phyloP scores from a whole-genome alignment of 352 stramenopile genomes.

The Globisporangium barbulae region DNA sequence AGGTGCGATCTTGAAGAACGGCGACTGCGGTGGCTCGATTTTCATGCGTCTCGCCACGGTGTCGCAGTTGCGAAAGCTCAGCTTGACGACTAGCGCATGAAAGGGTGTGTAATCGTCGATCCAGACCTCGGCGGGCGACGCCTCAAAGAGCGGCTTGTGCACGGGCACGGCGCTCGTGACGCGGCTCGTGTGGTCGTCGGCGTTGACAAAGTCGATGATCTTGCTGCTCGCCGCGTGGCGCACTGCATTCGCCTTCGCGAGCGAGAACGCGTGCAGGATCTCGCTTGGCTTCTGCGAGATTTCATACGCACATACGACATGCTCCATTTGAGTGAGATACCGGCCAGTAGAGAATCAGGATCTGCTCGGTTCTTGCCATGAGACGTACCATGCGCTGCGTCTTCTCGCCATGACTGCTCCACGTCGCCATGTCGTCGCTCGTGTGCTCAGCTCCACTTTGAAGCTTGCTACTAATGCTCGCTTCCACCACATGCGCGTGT shows the following conservation, averaged over 20 bases:
- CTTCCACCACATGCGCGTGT: not conserved
- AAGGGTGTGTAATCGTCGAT: slow-evolving; percentile 94
- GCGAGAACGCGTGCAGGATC: slow-evolving; percentile 54
- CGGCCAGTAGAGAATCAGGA: too few relatives aligned
- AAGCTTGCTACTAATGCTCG: not conserved
- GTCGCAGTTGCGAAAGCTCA: slow-evolving; percentile 93
- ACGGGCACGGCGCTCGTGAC: slow-evolving; percentile 70
- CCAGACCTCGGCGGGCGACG: slow-evolving; percentile 75
- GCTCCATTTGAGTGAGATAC: not conserved
- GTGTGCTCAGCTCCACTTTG: not conserved
- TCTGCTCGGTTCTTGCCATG: not conserved
- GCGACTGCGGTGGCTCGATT: slow-evolving; percentile 80
- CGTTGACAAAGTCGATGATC: slow-evolving; percentile 69
- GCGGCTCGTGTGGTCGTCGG: slow-evolving; percentile 64
- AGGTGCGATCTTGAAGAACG: slow-evolving; percentile 81
- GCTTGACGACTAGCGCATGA: slow-evolving; percentile 66
- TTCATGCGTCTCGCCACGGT: slow-evolving; percentile 87
- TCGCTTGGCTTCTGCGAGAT: slow-evolving; percentile 59
- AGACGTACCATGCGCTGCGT: slow-evolving; percentile 20
- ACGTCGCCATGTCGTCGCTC: slow-evolving; percentile 9
- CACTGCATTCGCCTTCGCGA: slow-evolving; percentile 44
- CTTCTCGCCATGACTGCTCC: slow-evolving; percentile 18
- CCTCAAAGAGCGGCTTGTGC: slow-evolving; percentile 87
- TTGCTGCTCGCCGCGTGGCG: slow-evolving; percentile 28
- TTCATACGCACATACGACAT: not conserved